Percentiles rank a stretch among this genome's conserved stretches.
Conservation (phyloP, 495 filamentous ascomycete species). For the Tuber aestivum region DNA sequence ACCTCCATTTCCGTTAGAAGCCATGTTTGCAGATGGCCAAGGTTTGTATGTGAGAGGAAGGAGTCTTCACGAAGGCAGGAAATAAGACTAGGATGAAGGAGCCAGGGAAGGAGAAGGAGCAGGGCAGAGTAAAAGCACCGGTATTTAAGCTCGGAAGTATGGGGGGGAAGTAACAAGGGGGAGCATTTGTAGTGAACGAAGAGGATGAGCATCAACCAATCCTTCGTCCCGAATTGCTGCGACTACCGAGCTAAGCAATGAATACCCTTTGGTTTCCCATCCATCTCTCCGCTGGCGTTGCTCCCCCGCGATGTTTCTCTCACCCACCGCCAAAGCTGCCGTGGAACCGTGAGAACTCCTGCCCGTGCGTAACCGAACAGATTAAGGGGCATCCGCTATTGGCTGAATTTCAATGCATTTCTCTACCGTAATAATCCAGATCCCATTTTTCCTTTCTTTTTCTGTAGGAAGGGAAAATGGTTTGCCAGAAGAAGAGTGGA, state of each 20-base stretch:
- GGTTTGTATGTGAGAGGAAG: conserved; percentile 8
- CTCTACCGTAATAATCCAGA: neutral
- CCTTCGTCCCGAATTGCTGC: conserved; percentile 32
- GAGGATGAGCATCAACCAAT: neutral
- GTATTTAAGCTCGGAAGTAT: conserved; percentile 32
- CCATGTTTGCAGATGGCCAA: conserved; percentile 9
- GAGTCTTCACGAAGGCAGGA: conserved; percentile 6
- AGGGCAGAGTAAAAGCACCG: conserved; percentile 21
- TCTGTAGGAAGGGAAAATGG: neutral
- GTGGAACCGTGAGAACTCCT: neutral
- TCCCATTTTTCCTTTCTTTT: neutral
- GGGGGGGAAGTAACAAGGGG: conserved; percentile 6
- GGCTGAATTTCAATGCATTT: neutral
- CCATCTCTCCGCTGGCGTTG: neutral
- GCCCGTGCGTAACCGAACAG: neutral
- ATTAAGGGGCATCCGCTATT: neutral
- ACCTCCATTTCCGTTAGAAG: conserved; percentile 42
- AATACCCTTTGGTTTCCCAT: neutral
- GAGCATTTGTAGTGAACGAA: neutral
- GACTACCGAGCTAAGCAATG: conserved; percentile 25
- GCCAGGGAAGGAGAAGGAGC: conserved; percentile 4
- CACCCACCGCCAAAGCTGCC: neutral
- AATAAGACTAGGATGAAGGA: conserved; percentile 9
- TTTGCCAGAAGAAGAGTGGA: neutral
- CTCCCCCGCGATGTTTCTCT: neutral